Evolutionary conservation across 2,329 filamentous ascomycete genomes (phyloP).

Genomic region (Pseudogymnoascus sp.): DNA sequence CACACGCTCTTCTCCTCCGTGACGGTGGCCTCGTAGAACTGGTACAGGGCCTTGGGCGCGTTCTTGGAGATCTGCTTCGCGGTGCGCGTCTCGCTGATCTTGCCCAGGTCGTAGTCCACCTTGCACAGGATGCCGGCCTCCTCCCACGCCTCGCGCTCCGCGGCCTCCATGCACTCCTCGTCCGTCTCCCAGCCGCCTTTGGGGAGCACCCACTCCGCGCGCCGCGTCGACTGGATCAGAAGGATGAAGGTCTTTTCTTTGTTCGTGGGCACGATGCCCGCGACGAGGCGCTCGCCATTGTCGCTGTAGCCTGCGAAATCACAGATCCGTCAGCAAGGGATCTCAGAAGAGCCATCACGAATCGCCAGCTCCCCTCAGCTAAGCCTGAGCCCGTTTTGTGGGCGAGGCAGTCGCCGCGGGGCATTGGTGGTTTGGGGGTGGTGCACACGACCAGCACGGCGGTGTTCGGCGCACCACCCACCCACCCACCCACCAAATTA

Average conservation of each 20-base stretch:
- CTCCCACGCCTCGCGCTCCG: constrained; percentile 91
- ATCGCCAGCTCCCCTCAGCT: constrained; percentile 16
- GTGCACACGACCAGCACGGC: neutral
- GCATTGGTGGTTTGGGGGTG: neutral
- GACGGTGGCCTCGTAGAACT: constrained; percentile 84
- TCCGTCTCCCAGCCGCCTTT: constrained; percentile 98
- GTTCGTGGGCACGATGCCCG: constrained; percentile 85
- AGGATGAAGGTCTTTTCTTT: constrained; percentile 72
- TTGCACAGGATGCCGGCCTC: constrained; percentile 87
- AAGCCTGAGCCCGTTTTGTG: neutral
- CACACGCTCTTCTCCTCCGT: constrained; percentile 76
- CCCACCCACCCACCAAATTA: neutral
- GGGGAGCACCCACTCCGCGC: constrained; percentile 82
- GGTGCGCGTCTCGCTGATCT: constrained; percentile 74
- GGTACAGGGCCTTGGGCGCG: constrained; percentile 55
- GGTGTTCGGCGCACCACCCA: neutral
- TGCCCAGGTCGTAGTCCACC: constrained; percentile 76
- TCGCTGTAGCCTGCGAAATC: constrained; percentile 71
- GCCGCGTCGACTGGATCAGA: constrained; percentile 84
- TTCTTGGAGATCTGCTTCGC: constrained; percentile 65
- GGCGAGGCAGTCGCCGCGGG: constrained; percentile 4
- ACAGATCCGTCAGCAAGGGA: constrained; percentile 22
- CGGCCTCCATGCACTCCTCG: constrained; percentile 78
- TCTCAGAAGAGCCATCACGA: neutral
- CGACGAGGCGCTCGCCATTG: constrained; percentile 88